Evolutionary conservation across 257 asterid species (phyloP).

Genomic region (Fraxinus anomala): DNA sequence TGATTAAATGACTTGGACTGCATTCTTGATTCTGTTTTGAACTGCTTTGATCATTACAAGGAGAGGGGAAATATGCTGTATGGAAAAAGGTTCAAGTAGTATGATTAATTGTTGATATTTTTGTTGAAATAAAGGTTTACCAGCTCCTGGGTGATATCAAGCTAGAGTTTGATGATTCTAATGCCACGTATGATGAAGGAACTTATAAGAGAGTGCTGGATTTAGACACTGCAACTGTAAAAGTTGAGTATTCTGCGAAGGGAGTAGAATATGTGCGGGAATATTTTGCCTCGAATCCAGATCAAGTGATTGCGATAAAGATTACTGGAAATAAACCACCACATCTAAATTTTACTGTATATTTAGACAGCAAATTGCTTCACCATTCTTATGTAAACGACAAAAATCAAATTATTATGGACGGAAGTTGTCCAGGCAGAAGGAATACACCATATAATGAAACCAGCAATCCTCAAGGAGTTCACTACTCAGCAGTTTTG

Average conservation of each 20-base stretch:
- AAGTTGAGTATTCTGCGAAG: constrained; percentile 50
- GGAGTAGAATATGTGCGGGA: constrained; percentile 53
- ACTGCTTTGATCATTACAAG: not conserved
- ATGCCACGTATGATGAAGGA: constrained; percentile 39
- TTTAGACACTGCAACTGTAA: constrained; percentile 69
- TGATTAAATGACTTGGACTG: not conserved
- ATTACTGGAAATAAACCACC: constrained; percentile 58
- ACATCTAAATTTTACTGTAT: constrained; percentile 47
- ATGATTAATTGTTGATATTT: not conserved
- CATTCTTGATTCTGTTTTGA: not conserved
- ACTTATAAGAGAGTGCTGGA: constrained; percentile 71
- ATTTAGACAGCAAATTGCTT: constrained; percentile 58
- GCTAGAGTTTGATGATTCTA: constrained; percentile 59
- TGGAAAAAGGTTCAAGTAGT: not conserved
- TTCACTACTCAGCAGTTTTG: constrained; percentile 61
- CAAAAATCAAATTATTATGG: constrained; percentile 56
- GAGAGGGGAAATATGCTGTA: not conserved
- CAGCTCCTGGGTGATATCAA: constrained; percentile 80
- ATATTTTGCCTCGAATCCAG: constrained; percentile 67
- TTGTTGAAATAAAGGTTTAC: constrained; percentile 52
- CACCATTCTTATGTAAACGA: constrained; percentile 49
- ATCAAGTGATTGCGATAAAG: constrained; percentile 57
- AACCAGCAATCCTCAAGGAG: constrained; percentile 46
- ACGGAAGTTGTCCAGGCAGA: constrained; percentile 60
- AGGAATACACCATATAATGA: constrained; percentile 36